Evolutionary conservation across 2,329 filamentous ascomycete genomes (phyloP).

Genomic region (Penicillium hesseltinei): DNA sequence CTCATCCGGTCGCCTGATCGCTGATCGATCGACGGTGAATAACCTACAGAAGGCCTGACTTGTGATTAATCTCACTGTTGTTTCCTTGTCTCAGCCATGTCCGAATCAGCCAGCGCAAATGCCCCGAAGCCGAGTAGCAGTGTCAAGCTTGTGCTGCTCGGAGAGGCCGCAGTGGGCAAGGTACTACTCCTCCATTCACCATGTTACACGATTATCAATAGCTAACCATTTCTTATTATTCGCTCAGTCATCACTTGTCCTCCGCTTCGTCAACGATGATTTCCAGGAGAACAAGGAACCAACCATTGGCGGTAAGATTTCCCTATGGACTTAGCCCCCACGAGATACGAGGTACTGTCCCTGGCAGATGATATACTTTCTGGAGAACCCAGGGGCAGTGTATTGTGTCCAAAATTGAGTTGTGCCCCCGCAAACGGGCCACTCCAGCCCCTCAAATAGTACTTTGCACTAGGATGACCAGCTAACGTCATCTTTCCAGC

Average conservation of each 20-base stretch:
- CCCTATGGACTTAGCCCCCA: background rate
- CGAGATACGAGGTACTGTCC: background rate
- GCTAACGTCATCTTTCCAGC: conserved; percentile 53
- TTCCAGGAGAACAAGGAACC: conserved; percentile 99
- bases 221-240: conserved; percentile 11
- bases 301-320: conserved; percentile 80
- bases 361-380: background rate
- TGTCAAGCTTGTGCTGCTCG: conserved; percentile 97
- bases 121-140: conserved; percentile 96
- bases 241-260: conserved; percentile 82
- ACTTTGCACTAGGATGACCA: background rate
- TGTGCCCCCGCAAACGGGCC: background rate
- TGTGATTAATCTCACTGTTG: conserved; percentile 5
- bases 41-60: conserved; percentile 33
- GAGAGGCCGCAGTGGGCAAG: conserved; percentile 98
- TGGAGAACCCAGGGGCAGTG: background rate
- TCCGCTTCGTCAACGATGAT: conserved; percentile 99
- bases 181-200: conserved; percentile 50
- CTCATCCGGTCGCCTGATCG: conserved; percentile 28
- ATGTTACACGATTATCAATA: conserved; percentile 6
- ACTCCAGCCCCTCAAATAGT: background rate
- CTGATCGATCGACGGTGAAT: conserved; percentile 20
- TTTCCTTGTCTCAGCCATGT: conserved; percentile 52
- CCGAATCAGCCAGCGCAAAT: conserved; percentile 63
- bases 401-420: background rate